These are phyloP conservation scores for Neckera pumila DNA, from an alignment of 225 moss, liverwort and hornwort genomes.

Conservation along the genomic window DNA sequence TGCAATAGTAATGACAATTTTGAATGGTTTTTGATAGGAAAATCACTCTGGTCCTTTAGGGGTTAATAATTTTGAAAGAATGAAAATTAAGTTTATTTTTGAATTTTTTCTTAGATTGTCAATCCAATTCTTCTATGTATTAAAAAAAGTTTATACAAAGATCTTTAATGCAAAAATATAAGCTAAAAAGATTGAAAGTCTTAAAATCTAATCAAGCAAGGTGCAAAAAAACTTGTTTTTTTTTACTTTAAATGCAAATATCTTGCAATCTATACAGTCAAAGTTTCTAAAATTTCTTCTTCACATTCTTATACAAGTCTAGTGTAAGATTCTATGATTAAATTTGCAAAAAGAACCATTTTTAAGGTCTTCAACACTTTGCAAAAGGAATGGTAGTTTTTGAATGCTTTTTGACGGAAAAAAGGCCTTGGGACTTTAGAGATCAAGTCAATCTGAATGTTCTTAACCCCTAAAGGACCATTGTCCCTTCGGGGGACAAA, in stretches of 20 bases:
- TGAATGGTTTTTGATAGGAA: no score
- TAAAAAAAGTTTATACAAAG: no score
- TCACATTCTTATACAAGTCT: not conserved
- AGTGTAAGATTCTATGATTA: not conserved
- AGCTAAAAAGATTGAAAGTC: not conserved
- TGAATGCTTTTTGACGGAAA: not conserved
- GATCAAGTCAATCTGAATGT: no score
- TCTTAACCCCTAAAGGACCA: no score
- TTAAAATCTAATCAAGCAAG: no score
- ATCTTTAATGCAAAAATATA: not conserved
- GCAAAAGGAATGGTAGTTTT: not conserved
- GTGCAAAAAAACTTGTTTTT: not conserved
- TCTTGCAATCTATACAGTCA: accelerated
- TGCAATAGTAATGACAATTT: no score
- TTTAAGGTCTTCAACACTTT: not conserved
- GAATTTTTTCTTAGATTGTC: not conserved
- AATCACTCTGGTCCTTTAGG: no score
- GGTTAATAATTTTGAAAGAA: not conserved
- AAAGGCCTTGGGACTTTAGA: accelerated
- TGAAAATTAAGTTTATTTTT: accelerated
- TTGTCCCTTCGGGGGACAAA: no score
- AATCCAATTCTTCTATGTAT: not conserved
- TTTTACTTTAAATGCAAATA: not conserved
- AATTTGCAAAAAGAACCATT: not conserved
- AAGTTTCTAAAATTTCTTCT: not conserved